phyloP scores from a whole-genome alignment of 176 grass and related monocot species.

The Oryza nivara region DNA sequence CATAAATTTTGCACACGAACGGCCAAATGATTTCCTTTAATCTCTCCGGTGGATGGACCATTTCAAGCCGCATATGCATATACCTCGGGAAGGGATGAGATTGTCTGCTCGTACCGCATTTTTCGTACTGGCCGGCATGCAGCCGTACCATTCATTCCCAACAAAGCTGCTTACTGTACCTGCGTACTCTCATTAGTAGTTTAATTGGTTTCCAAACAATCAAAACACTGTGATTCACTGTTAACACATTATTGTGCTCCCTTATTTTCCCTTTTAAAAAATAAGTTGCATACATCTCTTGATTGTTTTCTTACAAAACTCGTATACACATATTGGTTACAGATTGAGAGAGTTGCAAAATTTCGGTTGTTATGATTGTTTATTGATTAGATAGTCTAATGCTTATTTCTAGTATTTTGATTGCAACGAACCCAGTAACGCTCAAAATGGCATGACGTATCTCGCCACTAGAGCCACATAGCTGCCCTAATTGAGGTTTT shows the following conservation, averaged over 20 bases:
- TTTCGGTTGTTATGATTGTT: neutral
- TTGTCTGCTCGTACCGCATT: neutral
- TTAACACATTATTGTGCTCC: neutral
- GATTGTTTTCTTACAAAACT: neutral
- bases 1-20: slow-evolving; percentile 18
- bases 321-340: too few relatives aligned
- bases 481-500: neutral
- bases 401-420: neutral
- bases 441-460: neutral
- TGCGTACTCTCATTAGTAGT: neutral
- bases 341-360: neutral
- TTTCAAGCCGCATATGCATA: neutral
- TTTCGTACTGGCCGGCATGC: neutral
- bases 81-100: neutral
- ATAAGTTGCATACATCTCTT: neutral
- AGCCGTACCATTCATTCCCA: neutral
- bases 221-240: neutral
- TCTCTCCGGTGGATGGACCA: slow-evolving; percentile 16
- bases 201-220: neutral
- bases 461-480: too few relatives aligned
- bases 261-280: neutral
- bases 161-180: neutral
- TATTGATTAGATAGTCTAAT: neutral
- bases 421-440: neutral
- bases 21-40: slow-evolving; percentile 21